phyloP scores from a whole-genome alignment of 2,329 filamentous ascomycete species.

The Cadophora sp. region DNA sequence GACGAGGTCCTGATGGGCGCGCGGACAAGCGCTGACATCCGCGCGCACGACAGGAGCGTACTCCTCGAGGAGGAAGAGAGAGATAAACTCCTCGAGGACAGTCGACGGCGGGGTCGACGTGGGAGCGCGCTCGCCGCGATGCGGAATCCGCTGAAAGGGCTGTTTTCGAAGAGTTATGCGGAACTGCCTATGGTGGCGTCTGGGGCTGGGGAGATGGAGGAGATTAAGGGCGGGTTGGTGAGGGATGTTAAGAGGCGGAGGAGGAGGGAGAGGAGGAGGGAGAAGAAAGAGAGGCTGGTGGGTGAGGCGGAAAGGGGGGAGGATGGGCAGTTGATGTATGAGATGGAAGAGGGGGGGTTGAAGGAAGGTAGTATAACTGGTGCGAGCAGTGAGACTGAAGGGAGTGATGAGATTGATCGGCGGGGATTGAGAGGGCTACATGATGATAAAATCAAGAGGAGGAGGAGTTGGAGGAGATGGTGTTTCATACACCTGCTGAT shows the following conservation, averaged over 20 bases:
- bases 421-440: slow-evolving; percentile 55
- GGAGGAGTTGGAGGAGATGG: slow-evolving; percentile 61
- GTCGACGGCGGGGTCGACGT: slow-evolving; percentile 52
- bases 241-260: slow-evolving; percentile 53
- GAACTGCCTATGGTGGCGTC: slow-evolving; percentile 37
- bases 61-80: slow-evolving; percentile 79
- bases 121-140: slow-evolving; percentile 37
- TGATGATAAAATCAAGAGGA: slow-evolving; percentile 55
- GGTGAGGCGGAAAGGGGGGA: slow-evolving; percentile 66
- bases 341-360: slow-evolving; percentile 84
- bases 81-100: slow-evolving; percentile 64
- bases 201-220: slow-evolving; percentile 13
- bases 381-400: slow-evolving; percentile 65
- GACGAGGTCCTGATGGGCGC: slow-evolving; percentile 71
- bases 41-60: slow-evolving; percentile 72
- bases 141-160: slow-evolving; percentile 50
- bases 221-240: slow-evolving; percentile 9
- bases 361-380: slow-evolving; percentile 70
- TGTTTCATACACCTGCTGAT: slow-evolving; percentile 60
- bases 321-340: slow-evolving; percentile 81
- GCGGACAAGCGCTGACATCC: slow-evolving; percentile 73
- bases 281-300: slow-evolving; percentile 60
- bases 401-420: slow-evolving; percentile 65
- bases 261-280: slow-evolving; percentile 54
- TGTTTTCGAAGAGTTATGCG: slow-evolving; percentile 42